A percentile compares a stretch with the other conserved stretches of the same genome.
Conservation (phyloP, 148 eudicot genomes). For the Mesembryanthemum crystallinum region DNA sequence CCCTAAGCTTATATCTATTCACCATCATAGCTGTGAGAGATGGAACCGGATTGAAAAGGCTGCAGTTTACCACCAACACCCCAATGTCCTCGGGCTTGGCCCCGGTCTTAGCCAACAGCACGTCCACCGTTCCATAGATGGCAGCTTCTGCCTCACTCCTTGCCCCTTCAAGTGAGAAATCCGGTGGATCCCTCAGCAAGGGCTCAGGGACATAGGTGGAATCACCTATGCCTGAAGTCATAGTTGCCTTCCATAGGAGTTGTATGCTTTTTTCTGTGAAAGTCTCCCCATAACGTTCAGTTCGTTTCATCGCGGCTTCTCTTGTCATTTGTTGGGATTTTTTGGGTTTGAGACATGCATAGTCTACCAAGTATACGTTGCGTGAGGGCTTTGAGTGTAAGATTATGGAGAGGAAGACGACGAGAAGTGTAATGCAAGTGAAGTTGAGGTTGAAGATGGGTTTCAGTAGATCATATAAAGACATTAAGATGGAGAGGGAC, state of each 20-base stretch:
- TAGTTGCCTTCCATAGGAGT: neutral
- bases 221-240: neutral
- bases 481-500: neutral
- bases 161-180: conserved; percentile 4
- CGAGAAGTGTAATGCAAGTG: neutral
- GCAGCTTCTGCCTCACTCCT: neutral
- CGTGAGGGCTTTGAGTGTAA: neutral
- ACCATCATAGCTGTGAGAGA: conserved; percentile 1
- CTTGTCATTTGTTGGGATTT: conserved; percentile 13
- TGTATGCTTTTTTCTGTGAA: neutral
- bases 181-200: neutral
- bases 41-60: conserved; percentile 5
- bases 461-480: neutral
- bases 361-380: conserved; percentile 11
- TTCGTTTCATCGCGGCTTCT: neutral
- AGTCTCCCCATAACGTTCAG: neutral
- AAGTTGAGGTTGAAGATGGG: neutral
- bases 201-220: neutral
- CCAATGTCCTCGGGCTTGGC: conserved; percentile 4
- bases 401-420: neutral
- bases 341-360: conserved; percentile 20
- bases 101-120: neutral
- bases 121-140: neutral
- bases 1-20: conserved; percentile 6
- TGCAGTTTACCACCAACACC: neutral